Percentiles rank a stretch among this genome's conserved stretches.
phyloP scores from a whole-genome alignment of 2,329 filamentous ascomycete species.

The Metarhizium humberi region DNA sequence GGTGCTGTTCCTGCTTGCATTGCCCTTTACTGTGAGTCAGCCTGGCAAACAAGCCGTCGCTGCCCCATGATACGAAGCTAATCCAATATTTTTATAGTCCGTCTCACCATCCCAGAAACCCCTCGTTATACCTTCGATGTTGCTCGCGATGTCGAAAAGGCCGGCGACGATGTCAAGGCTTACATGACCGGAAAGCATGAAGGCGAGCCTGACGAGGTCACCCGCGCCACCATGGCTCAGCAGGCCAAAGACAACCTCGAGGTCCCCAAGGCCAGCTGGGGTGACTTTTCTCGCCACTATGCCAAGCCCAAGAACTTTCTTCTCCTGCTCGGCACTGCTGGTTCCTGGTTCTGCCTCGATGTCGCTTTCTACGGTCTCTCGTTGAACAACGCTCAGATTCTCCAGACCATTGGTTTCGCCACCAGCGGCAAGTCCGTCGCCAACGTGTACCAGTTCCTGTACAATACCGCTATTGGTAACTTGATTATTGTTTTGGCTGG shows the following conservation, averaged over 20 bases:
- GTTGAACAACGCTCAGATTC: slow-evolving; percentile 67
- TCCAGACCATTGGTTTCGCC: slow-evolving; percentile 63
- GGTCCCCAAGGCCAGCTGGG: slow-evolving; percentile 60
- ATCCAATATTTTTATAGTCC: slow-evolving; percentile 24
- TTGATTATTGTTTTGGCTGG: slow-evolving; percentile 70
- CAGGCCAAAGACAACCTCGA: slow-evolving; percentile 45
- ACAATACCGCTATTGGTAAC: slow-evolving; percentile 70
- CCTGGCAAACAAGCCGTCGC: neutral
- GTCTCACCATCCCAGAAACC: slow-evolving; percentile 78
- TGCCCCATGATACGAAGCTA: neutral
- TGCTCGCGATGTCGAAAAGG: slow-evolving; percentile 64
- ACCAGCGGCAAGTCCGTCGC: slow-evolving; percentile 20
- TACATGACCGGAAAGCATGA: slow-evolving; percentile 59
- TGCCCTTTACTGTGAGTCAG: slow-evolving; percentile 58
- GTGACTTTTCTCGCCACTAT: slow-evolving; percentile 66
- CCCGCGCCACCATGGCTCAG: slow-evolving; percentile 48
- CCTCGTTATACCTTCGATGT: slow-evolving; percentile 84
- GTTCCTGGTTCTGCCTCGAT: slow-evolving; percentile 72
- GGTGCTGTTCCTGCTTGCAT: slow-evolving; percentile 73
- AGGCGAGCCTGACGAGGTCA: slow-evolving; percentile 56
- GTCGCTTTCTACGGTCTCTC: slow-evolving; percentile 58
- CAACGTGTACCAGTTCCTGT: slow-evolving; percentile 59
- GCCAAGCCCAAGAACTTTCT: slow-evolving; percentile 60
- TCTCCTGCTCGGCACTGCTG: slow-evolving; percentile 68
- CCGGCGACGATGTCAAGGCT: slow-evolving; percentile 61